phyloP scores from a whole-genome alignment of 1,139 yeast genomes.

The Nakaseomyces sp. region DNA sequence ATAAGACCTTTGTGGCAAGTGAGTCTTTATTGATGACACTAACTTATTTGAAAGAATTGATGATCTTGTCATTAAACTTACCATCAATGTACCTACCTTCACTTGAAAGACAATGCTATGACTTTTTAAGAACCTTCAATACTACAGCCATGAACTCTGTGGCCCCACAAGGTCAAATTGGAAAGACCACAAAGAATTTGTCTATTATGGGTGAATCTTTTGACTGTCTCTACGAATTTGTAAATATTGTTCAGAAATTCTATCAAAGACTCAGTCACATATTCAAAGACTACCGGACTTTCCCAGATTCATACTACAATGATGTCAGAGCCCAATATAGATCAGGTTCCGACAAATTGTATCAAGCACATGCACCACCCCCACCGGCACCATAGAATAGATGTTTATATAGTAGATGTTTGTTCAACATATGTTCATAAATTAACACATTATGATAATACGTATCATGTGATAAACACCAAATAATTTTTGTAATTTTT shows the following conservation, averaged over 20 bases:
- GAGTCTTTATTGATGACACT: constrained; percentile 30
- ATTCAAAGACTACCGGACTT: constrained; percentile 20
- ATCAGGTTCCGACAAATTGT: constrained; percentile 24
- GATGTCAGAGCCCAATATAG: constrained; percentile 21
- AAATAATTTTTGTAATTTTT: no score
- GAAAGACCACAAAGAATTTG: constrained; percentile 31
- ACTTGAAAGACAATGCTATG: constrained; percentile 29
- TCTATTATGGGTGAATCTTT: constrained; percentile 36
- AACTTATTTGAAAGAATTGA: constrained; percentile 25
- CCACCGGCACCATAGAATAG: constrained; percentile 18
- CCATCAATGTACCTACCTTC: constrained; percentile 26
- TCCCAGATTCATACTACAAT: constrained; percentile 19
- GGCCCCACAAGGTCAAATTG: constrained; percentile 19
- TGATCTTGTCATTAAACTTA: constrained; percentile 29
- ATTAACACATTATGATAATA: no score
- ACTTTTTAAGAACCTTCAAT: constrained; percentile 29
- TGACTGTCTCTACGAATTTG: constrained; percentile 33
- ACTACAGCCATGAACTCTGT: constrained; percentile 27
- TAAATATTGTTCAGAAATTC: constrained; percentile 26
- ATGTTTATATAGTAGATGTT: no score
- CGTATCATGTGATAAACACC: no score
- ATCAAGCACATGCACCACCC: constrained; percentile 29
- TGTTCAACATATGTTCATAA: no score
- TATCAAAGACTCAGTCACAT: constrained; percentile 22
- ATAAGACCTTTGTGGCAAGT: constrained; percentile 37